Percentiles rank a stretch among this genome's conserved stretches.
These are phyloP conservation scores for Amniculicola lignicola DNA, from an alignment of 495 filamentous ascomycete genomes.

Conservation along the genomic window DNA sequence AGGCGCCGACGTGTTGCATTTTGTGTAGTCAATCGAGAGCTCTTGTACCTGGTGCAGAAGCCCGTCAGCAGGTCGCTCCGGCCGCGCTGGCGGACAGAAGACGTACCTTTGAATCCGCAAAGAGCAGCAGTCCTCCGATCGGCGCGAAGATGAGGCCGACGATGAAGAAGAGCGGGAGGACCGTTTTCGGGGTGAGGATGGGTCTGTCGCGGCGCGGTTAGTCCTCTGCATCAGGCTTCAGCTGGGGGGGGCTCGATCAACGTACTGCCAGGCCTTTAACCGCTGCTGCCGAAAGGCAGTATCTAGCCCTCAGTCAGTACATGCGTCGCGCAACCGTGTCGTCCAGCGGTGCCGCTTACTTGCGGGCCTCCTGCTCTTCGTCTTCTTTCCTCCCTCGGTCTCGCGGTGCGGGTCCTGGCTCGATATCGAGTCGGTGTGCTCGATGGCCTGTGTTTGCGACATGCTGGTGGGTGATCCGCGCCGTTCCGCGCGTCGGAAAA, in stretches of 20 bases:
- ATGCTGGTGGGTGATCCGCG: slow-evolving; percentile 34
- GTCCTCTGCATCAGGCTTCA: slow-evolving; percentile 1
- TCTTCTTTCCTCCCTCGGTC: slow-evolving; percentile 63
- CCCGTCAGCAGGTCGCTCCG: not conserved
- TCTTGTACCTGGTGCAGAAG: slow-evolving; percentile 70
- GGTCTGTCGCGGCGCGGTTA: slow-evolving; percentile 53
- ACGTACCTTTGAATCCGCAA: slow-evolving; percentile 69
- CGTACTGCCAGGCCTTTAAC: slow-evolving; percentile 88
- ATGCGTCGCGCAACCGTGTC: not conserved
- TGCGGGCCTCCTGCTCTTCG: slow-evolving; percentile 79
- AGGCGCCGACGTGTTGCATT: slow-evolving; percentile 59
- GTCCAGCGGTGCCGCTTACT: slow-evolving; percentile 53
- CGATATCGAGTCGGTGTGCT: slow-evolving; percentile 45
- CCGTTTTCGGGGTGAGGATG: slow-evolving; percentile 89
- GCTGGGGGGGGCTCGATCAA: slow-evolving; percentile 5
- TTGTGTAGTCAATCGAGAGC: slow-evolving; percentile 82
- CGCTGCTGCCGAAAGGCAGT: slow-evolving; percentile 91
- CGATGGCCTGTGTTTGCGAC: slow-evolving; percentile 40
- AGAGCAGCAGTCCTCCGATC: slow-evolving; percentile 79
- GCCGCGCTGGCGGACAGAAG: not conserved
- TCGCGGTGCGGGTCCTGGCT: slow-evolving; percentile 45
- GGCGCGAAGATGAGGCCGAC: slow-evolving; percentile 85
- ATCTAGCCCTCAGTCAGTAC: slow-evolving; percentile 50
- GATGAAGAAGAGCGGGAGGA: slow-evolving; percentile 83
- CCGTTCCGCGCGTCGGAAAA: slow-evolving; percentile 21